phyloP scores from a whole-genome alignment of 2,329 filamentous ascomycete species.

The Paecilomyces sp. region DNA sequence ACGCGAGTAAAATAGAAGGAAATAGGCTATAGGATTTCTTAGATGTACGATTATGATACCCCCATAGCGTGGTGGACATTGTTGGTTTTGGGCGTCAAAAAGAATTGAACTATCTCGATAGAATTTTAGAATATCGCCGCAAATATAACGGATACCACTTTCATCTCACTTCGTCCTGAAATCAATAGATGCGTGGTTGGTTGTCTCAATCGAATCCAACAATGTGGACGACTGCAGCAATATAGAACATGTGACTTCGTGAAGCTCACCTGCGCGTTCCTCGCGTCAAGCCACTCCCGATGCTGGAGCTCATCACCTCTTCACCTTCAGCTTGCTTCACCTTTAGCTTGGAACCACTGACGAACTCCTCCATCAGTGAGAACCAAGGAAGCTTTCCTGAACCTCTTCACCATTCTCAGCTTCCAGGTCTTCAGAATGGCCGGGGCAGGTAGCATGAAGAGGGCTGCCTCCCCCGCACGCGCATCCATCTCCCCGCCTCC shows the following conservation, averaged over 20 bases:
- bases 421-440: slow-evolving; percentile 17
- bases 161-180: neutral
- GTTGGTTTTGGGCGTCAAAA: neutral
- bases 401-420: slow-evolving; percentile 4
- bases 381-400: neutral
- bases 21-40: neutral
- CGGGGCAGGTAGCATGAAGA: slow-evolving; percentile 22
- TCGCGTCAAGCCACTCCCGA: slow-evolving; percentile 14
- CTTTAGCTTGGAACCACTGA: neutral
- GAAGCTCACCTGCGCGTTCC: slow-evolving; percentile 17
- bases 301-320: slow-evolving; percentile 1
- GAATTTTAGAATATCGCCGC: neutral
- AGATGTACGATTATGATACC: slow-evolving; percentile 8
- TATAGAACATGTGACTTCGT: slow-evolving; percentile 32
- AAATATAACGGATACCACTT: neutral
- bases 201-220: neutral
- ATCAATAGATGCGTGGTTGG: neutral
- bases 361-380: neutral
- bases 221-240: neutral
- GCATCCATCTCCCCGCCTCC: slow-evolving; percentile 51
- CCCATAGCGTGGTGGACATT: neutral
- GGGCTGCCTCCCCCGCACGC: slow-evolving; percentile 24
- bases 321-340: slow-evolving; percentile 1
- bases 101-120: neutral
- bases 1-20: slow-evolving; percentile 48